Evolutionary conservation across 441 rosid species (phyloP).

Genomic region (Flueggea neowawraea): DNA sequence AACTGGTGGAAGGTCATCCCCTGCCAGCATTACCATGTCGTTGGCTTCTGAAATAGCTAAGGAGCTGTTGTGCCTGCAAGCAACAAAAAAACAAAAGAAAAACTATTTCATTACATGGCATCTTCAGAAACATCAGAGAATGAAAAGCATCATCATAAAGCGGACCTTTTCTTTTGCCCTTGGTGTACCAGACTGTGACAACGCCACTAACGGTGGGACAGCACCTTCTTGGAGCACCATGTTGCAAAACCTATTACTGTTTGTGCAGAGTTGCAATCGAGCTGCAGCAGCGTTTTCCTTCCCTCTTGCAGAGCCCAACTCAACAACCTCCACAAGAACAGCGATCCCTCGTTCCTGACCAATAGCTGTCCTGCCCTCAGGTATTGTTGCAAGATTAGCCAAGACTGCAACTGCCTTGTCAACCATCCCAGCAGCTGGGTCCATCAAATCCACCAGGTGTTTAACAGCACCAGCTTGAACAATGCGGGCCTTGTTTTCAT

Average conservation of each 20-base stretch:
- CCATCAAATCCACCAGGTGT: slow-evolving; percentile 87
- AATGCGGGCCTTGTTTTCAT: slow-evolving; percentile 71
- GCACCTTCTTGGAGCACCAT: slow-evolving; percentile 88
- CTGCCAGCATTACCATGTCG: too few species aligned
- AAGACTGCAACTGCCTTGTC: slow-evolving; percentile 93
- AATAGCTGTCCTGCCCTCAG: slow-evolving; percentile 73
- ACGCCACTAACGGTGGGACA: slow-evolving; percentile 85
- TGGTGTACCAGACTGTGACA: slow-evolving; percentile 79
- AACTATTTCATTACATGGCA: too few species aligned
- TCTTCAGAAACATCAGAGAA: too few species aligned
- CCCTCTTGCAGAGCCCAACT: slow-evolving; percentile 92
- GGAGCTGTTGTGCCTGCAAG: too few species aligned
- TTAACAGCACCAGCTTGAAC: slow-evolving; percentile 83
- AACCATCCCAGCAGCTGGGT: slow-evolving; percentile 91
- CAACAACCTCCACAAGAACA: slow-evolving; percentile 85
- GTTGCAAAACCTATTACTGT: slow-evolving; percentile 50
- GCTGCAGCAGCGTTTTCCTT: slow-evolving; percentile 97
- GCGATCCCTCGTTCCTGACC: slow-evolving; percentile 80
- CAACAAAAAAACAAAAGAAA: too few species aligned
- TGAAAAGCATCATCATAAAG: too few species aligned
- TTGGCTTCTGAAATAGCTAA: too few species aligned
- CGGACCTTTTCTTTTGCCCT: slow-evolving; percentile 64
- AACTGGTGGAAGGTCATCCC: too few species aligned
- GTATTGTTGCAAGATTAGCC: slow-evolving; percentile 82
- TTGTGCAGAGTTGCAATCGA: slow-evolving; percentile 69